These are phyloP conservation scores for Sisymbrium altissimum DNA, from an alignment of 345 rosid genomes.

Conservation along the genomic window DNA sequence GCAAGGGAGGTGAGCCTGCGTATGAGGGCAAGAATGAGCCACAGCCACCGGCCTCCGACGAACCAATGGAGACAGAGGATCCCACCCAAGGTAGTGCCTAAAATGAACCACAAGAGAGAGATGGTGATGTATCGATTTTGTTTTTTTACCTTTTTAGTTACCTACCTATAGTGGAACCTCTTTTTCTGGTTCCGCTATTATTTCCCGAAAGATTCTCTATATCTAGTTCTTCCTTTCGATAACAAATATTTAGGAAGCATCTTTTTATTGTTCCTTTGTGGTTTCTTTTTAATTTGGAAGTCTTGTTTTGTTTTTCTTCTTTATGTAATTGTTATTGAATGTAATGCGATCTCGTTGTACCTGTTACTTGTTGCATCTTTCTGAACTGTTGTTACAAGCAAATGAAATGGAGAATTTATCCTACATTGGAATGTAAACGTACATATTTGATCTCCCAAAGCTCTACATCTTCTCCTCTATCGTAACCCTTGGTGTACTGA, in stretches of 20 bases:
- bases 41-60: conserved; percentile 42
- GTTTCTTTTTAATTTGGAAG: not conserved
- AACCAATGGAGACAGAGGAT: conserved; percentile 78
- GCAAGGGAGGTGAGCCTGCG: conserved; percentile 36
- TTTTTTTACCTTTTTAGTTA: not conserved
- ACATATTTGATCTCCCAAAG: conserved; percentile 69
- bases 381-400: not conserved
- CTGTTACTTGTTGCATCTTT: not conserved
- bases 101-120: not conserved
- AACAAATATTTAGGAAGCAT: not conserved
- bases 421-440: not conserved
- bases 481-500: conserved; percentile 50
- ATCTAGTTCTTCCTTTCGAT: not conserved
- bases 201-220: not conserved
- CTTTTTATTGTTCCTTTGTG: not conserved
- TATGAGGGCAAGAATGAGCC: conserved; percentile 40
- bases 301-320: not conserved
- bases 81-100: conserved; percentile 12
- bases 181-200: not conserved
- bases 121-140: conserved; percentile 19
- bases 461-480: conserved; percentile 75
- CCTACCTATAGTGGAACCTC: not conserved
- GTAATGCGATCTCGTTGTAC: not conserved
- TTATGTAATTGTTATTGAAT: not conserved
- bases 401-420: too few relatives aligned